These are phyloP conservation scores for Apiotrichum gamsii DNA, from an alignment of 1,284 basidiomycete genomes.

Conservation along the genomic window DNA sequence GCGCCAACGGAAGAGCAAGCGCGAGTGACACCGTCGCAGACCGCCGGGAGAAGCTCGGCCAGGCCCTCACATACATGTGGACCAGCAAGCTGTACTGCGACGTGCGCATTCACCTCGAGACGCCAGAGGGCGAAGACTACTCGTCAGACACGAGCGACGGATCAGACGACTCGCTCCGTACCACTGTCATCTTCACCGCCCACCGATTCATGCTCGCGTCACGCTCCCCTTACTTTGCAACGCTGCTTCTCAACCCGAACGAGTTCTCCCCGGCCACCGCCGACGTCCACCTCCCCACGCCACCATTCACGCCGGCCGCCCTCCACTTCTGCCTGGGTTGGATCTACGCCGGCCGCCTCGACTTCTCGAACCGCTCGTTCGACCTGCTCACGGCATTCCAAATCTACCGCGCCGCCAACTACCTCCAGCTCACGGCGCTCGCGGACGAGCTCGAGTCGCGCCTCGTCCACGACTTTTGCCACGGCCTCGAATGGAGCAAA, in stretches of 20 bases:
- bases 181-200: slow-evolving; percentile 74
- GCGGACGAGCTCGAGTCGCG: slow-evolving; percentile 72
- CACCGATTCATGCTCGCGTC: slow-evolving; percentile 90
- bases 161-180: slow-evolving; percentile 31
- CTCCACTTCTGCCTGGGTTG: slow-evolving; percentile 86
- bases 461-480: slow-evolving; percentile 77
- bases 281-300: slow-evolving; percentile 69
- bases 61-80: slow-evolving; percentile 96
- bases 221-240: slow-evolving; percentile 79
- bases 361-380: slow-evolving; percentile 86
- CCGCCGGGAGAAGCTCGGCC: slow-evolving; percentile 73
- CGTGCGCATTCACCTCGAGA: slow-evolving; percentile 65
- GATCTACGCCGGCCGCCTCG: slow-evolving; percentile 81
- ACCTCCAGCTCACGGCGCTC: slow-evolving; percentile 70
- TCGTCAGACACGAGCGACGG: slow-evolving; percentile 27
- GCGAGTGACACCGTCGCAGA: slow-evolving; percentile 53
- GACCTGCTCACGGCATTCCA: slow-evolving; percentile 87
- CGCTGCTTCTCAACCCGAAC: slow-evolving; percentile 40
- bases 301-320: slow-evolving; percentile 90
- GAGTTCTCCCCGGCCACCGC: slow-evolving; percentile 47
- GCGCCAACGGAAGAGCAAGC: too few species aligned
- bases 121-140: slow-evolving; percentile 41
- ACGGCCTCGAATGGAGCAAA: slow-evolving; percentile 72
- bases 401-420: slow-evolving; percentile 75
- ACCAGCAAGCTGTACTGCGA: slow-evolving; percentile 85